Evolutionary conservation across 495 filamentous ascomycete species (phyloP), one percentile per base, ranked within the genome.

Genomic region (Eremomyces bilateralis): DNA sequence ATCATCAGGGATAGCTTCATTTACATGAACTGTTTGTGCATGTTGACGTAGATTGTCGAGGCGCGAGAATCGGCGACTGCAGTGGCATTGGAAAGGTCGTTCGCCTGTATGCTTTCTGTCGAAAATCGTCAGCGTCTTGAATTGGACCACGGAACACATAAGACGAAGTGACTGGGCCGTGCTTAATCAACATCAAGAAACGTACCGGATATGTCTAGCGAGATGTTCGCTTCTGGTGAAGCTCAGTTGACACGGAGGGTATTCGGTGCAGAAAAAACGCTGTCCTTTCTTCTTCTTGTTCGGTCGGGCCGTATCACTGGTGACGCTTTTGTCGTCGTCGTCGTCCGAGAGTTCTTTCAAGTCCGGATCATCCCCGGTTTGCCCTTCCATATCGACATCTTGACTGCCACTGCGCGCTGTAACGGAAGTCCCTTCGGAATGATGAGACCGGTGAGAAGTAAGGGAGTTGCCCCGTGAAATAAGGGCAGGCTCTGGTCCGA

Each of bases 201-300:
- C 60, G 29, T 64, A 82, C 78, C 79, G 71, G 41, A 97, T 95
- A 42, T 97, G 88, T 20, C 88, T 67, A 10, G 88, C 88, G 35
- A 97, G 54, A 58, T 97, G 88, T 52, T 97, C 88, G 48, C 90
- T 95, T 25, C 88, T 67, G 1, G 88, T 95, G 52, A 97, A 97
- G 51, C 84, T 92, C 18, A 97, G 55, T 47, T 75, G 82, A 54
- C 88, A 97, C 13, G 83, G 80, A 28, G 90, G 90, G 47, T 84
- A 94, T 17, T 92, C 81, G n/a, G 78, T 92, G 57, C 88, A 97
- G 52, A 81, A 94, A 49, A 97, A 97, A 29, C 82, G 68, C 49
- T 93, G 84, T 1, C 84, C 84, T 53, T 93, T 94, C 58, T 95
- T 95, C 64, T 91, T 91, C 53, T 88, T 91, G 21, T 67, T 67